phyloP scores from a whole-genome alignment of 208 protist species.

The Trypanosoma brucei region DNA sequence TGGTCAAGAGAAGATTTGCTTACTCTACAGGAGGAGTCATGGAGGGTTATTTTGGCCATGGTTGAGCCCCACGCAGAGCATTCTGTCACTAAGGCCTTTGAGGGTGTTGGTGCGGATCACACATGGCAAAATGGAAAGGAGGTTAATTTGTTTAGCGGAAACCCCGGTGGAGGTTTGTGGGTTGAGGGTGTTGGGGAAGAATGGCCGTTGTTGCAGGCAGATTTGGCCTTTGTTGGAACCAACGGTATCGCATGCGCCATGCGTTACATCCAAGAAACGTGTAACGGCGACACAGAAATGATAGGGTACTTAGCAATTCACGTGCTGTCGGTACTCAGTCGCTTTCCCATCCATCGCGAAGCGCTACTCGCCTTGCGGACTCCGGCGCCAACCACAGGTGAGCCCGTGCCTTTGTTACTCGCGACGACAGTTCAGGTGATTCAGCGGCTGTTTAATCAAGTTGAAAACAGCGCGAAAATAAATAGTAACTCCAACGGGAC shows the following conservation, averaged over 20 bases:
- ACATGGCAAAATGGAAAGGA: neutral
- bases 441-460: neutral
- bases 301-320: slow-evolving; percentile 44
- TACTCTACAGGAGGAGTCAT: slow-evolving; percentile 60
- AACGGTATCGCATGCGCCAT: slow-evolving; percentile 47
- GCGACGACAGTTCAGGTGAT: slow-evolving; percentile 8
- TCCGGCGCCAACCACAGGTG: neutral
- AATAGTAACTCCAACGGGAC: neutral
- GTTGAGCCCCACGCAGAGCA: slow-evolving; percentile 24
- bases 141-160: neutral
- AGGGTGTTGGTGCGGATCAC: neutral
- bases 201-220: slow-evolving; percentile 21
- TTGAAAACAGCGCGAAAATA: neutral
- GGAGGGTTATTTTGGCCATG: slow-evolving; percentile 57
- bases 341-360: neutral
- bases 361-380: neutral
- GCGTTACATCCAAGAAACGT: slow-evolving; percentile 39
- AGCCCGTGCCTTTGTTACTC: slow-evolving; percentile 11
- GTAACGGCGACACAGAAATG: slow-evolving; percentile 22
- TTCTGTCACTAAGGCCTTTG: neutral
- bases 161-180: neutral
- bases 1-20: slow-evolving; percentile 72
- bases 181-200: neutral
- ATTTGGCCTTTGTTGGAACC: slow-evolving; percentile 48
- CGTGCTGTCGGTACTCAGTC: slow-evolving; percentile 29